Percentiles rank a stretch among this genome's conserved stretches.
These are phyloP conservation scores for Scheffersomyces insectosa DNA, from an alignment of 1,139 yeast species.

Conservation along the genomic window DNA sequence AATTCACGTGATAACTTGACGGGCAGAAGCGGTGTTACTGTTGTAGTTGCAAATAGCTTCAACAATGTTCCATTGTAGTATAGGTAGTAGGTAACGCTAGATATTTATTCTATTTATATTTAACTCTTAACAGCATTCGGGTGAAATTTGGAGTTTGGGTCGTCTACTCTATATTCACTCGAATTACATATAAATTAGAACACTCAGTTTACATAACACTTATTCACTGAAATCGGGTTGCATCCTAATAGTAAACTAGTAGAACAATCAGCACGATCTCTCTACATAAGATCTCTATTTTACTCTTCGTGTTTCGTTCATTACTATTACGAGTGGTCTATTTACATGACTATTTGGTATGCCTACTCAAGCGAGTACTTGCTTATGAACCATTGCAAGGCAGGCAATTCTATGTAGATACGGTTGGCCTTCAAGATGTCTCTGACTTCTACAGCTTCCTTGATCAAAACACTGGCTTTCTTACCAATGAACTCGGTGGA, in stretches of 20 bases:
- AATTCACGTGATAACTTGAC: conserved; percentile 4
- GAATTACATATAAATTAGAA: too few species aligned
- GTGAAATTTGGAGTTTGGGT: too few species aligned
- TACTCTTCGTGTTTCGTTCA: not conserved
- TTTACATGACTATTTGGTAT: conserved; percentile 2
- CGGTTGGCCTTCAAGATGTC: conserved; percentile 81
- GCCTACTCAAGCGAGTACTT: conserved; percentile 21
- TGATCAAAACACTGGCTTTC: conserved; percentile 65
- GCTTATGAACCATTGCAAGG: conserved; percentile 61
- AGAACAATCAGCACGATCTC: too few species aligned
- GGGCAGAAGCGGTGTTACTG: not conserved
- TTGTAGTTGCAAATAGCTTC: too few species aligned
- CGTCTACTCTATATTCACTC: too few species aligned
- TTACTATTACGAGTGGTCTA: conserved; percentile 1
- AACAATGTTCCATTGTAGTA: too few species aligned
- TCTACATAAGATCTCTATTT: not conserved
- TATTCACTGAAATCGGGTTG: too few species aligned
- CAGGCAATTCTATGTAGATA: conserved; percentile 70
- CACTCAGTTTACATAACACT: too few species aligned
- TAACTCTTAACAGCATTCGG: too few species aligned
- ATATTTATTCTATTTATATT: too few species aligned
- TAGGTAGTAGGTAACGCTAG: too few species aligned
- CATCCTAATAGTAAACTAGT: too few species aligned
- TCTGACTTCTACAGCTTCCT: conserved; percentile 82
- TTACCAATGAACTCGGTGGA: conserved; percentile 48